Conservation (phyloP, 768 basidiomycete species). For the Mycena kentingensis region DNA sequence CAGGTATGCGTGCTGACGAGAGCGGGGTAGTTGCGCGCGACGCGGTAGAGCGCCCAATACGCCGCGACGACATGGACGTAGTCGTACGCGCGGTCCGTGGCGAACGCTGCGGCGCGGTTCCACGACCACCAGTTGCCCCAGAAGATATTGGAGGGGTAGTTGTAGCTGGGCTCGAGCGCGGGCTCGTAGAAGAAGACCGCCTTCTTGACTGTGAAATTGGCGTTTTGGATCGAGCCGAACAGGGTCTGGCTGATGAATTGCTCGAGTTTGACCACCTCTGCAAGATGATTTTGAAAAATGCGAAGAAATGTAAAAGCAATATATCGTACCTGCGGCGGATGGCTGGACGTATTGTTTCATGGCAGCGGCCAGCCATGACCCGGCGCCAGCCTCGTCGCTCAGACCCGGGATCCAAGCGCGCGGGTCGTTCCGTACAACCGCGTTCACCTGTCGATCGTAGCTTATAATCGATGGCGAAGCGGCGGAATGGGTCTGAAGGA, state of each 20-base stretch:
- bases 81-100: conserved; percentile 55
- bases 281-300: too few species aligned
- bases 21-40: conserved; percentile 56
- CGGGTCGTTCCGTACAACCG: conserved; percentile 50
- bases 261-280: conserved; percentile 57
- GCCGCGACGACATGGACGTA: conserved; percentile 51
- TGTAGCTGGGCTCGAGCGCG: conserved; percentile 43
- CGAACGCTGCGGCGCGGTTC: conserved; percentile 50
- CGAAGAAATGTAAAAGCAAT: too few species aligned
- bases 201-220: conserved; percentile 56
- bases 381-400: conserved; percentile 62
- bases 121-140: conserved; percentile 64
- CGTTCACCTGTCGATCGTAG: conserved; percentile 54
- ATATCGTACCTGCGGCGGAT: conserved; percentile 36
- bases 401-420: conserved; percentile 62
- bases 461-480: conserved; percentile 57
- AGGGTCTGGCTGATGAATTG: conserved; percentile 48
- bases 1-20: conserved; percentile 49
- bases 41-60: conserved; percentile 60
- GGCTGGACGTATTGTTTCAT: conserved; percentile 62
- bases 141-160: conserved; percentile 48
- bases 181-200: conserved; percentile 57
- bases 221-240: conserved; percentile 54
- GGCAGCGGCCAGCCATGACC: conserved; percentile 56
- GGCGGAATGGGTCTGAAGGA: conserved; percentile 50